phyloP scores from a whole-genome alignment of 768 basidiomycete genomes.

The Hericium alpestre region DNA sequence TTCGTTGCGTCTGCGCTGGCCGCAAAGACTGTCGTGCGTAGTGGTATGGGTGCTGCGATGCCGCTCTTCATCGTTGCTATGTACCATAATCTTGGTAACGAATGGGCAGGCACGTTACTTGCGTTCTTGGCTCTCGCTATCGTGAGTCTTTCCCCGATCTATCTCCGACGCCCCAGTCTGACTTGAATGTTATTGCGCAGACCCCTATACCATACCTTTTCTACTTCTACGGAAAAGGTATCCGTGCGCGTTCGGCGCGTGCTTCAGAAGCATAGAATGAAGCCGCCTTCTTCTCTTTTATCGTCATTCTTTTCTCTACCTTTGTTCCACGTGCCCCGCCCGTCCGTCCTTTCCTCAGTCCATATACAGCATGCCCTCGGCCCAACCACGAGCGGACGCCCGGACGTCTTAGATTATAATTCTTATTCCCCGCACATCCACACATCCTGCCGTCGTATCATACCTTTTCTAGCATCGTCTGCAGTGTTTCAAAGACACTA shows the following conservation, averaged over 20 bases:
- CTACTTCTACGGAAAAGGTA: slow-evolving; percentile 27
- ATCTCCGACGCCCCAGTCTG: not conserved
- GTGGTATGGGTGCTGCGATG: slow-evolving; percentile 27
- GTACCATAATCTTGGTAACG: slow-evolving; percentile 29
- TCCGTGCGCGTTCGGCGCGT: slow-evolving; percentile 28
- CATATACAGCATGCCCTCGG: no score
- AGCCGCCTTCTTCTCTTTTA: not conserved
- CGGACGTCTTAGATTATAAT: no score
- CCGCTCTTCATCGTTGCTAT: slow-evolving; percentile 28
- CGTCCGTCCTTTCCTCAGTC: no score
- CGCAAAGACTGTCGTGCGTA: slow-evolving; percentile 28
- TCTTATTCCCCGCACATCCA: no score
- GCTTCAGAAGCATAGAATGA: slow-evolving; percentile 10
- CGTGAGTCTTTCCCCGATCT: slow-evolving; percentile 10
- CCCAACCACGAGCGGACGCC: no score
- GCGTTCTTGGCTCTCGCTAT: slow-evolving; percentile 27
- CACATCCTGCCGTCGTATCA: no score
- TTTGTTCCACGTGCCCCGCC: no score
- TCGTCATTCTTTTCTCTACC: no score
- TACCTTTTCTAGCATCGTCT: no score
- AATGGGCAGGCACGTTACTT: slow-evolving; percentile 27
- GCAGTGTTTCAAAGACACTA: no score
- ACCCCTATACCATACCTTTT: slow-evolving; percentile 27
- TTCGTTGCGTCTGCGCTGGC: slow-evolving; percentile 43
- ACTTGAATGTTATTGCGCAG: not conserved